Evolutionary conservation across 331 rosid genomes (phyloP).

Genomic region (Malus hybrid): DNA sequence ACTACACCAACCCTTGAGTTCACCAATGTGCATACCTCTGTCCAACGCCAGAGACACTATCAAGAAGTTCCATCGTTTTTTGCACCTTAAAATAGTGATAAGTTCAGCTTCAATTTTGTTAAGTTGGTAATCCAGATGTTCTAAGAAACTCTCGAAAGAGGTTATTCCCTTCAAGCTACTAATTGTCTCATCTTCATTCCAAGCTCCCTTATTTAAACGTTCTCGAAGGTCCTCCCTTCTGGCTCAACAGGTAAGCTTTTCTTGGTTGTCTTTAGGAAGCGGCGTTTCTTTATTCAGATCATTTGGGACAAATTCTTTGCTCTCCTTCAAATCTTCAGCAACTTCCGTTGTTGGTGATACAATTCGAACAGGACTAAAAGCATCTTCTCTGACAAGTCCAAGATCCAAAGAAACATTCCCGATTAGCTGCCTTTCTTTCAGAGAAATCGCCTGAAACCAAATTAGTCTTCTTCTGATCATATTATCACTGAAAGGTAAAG

Average conservation of each 20-base stretch:
- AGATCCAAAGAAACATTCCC: constrained; percentile 54
- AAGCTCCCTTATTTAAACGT: constrained; percentile 1
- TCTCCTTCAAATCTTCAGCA: constrained; percentile 20
- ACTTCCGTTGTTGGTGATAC: constrained; percentile 45
- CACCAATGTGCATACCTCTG: constrained; percentile 42
- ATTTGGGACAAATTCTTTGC: constrained; percentile 11
- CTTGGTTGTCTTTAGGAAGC: constrained; percentile 24
- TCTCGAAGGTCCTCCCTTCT: constrained; percentile 24
- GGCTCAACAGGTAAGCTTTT: constrained; percentile 20
- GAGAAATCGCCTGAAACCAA: constrained; percentile 69
- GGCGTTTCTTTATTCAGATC: constrained; percentile 31
- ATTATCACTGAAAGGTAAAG: constrained; percentile 5
- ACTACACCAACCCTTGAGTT: not conserved
- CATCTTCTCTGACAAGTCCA: constrained; percentile 40
- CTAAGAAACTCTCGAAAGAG: constrained; percentile 57
- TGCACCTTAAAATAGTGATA: constrained; percentile 54
- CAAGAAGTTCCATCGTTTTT: constrained; percentile 62
- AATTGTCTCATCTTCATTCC: constrained; percentile 27
- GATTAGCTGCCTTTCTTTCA: constrained; percentile 75
- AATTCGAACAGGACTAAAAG: constrained; percentile 59
- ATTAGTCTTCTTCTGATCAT: constrained; percentile 19
- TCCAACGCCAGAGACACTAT: constrained; percentile 47
- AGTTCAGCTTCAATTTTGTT: constrained; percentile 68
- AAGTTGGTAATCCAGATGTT: constrained; percentile 55
- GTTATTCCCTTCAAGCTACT: constrained; percentile 34